A percentile compares a stretch with the other conserved stretches of the same genome.
Evolutionary conservation across 1,284 basidiomycete species (phyloP).

Genomic region (Malassezia japonica): DNA sequence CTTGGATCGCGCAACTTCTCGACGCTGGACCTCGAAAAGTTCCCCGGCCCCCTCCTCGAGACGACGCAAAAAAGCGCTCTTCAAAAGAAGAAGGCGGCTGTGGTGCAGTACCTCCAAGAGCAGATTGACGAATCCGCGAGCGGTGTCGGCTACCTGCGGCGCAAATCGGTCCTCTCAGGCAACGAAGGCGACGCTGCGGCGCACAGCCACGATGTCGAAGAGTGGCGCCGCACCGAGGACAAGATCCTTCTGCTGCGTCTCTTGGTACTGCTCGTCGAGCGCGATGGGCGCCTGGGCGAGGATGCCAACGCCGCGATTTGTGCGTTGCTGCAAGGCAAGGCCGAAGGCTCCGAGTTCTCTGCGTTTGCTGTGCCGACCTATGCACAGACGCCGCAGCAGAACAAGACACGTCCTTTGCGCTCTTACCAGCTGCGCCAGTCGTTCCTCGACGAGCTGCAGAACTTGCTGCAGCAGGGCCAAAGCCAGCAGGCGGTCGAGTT

Average conservation of each 20-base stretch:
- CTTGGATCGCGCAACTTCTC: conserved; percentile 29
- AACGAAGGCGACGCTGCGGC: background rate
- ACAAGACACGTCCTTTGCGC: conserved; percentile 18
- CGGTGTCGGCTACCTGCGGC: conserved; percentile 37
- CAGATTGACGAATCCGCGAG: conserved; percentile 30
- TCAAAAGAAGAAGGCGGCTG: conserved; percentile 35
- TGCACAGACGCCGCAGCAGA: conserved; percentile 5
- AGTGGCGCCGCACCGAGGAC: conserved; percentile 35
- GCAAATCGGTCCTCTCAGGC: conserved; percentile 8
- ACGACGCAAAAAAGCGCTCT: conserved; percentile 20
- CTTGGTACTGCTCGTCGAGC: conserved; percentile 35
- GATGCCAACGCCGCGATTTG: conserved; percentile 2
- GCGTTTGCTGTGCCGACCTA: conserved; percentile 16
- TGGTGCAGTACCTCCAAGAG: conserved; percentile 37
- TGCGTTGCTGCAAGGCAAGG: conserved; percentile 4
- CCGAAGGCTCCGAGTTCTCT: background rate
- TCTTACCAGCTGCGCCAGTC: conserved; percentile 28
- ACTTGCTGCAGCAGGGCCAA: conserved; percentile 57
- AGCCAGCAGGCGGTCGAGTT: conserved; percentile 76
- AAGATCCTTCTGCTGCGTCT: conserved; percentile 35
- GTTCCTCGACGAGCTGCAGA: conserved; percentile 39
- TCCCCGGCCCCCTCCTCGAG: conserved; percentile 42
- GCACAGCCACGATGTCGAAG: conserved; percentile 19
- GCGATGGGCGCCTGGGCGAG: conserved; percentile 31
- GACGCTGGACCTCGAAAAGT: conserved; percentile 33